These are phyloP conservation scores for Camelina hispida DNA, from an alignment of 345 rosid genomes.

Conservation along the genomic window DNA sequence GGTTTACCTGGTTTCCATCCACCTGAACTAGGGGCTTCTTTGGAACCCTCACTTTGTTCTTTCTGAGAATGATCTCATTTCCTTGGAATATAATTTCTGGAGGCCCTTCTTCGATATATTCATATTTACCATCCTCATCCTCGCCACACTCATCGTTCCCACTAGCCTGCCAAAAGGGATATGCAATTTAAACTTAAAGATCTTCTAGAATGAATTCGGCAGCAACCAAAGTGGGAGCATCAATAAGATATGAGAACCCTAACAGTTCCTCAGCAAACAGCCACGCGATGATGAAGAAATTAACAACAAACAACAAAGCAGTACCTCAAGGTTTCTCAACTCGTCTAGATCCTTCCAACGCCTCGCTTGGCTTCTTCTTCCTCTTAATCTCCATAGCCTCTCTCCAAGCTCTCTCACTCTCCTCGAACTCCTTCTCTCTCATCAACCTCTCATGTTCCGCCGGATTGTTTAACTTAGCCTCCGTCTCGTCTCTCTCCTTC, in stretches of 20 bases:
- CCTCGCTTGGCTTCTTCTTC: slow-evolving; percentile 52
- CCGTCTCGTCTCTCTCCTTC: slow-evolving; percentile 69
- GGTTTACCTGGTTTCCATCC: slow-evolving; percentile 57
- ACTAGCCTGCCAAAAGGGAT: slow-evolving; percentile 48
- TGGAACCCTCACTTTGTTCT: slow-evolving; percentile 77
- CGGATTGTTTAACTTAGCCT: slow-evolving; percentile 65
- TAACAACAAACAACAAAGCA: slow-evolving; percentile 3
- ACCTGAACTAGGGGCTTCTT: slow-evolving; percentile 51
- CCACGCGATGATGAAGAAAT: slow-evolving; percentile 1
- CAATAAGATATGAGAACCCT: slow-evolving; percentile 2
- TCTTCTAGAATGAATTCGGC: too few species aligned
- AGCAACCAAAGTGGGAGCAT: too few species aligned
- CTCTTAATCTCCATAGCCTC: slow-evolving; percentile 68
- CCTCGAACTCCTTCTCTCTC: slow-evolving; percentile 78
- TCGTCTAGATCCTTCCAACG: slow-evolving; percentile 50
- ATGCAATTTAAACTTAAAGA: too few species aligned
- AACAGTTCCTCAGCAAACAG: slow-evolving; percentile 23
- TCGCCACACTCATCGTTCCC: slow-evolving; percentile 50
- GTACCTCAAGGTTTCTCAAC: slow-evolving; percentile 49
- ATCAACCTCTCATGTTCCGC: slow-evolving; percentile 61
- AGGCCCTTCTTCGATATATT: slow-evolving; percentile 87
- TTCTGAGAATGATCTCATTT: slow-evolving; percentile 81
- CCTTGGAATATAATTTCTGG: slow-evolving; percentile 91
- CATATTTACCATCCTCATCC: slow-evolving; percentile 71
- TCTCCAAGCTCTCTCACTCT: slow-evolving; percentile 75